A percentile compares a stretch with the other conserved stretches of the same genome.
Evolutionary conservation across 768 basidiomycete species (phyloP).

Genomic region (Tylopilus sp.): DNA sequence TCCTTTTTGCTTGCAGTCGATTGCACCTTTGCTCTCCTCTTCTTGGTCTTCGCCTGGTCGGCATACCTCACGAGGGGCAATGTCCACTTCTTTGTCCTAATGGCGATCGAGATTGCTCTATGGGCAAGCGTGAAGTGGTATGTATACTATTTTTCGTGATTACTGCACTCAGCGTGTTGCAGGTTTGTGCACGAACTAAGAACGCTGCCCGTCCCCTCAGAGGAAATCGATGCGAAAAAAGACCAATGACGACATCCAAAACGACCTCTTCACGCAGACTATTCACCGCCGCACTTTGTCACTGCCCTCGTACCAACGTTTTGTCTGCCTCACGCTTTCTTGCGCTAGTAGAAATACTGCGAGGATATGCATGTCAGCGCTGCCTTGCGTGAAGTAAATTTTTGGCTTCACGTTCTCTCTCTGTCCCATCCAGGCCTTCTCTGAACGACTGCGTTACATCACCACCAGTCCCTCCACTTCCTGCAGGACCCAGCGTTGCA

Average conservation of each 20-base stretch:
- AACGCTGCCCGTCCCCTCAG: slow-evolving; percentile 29
- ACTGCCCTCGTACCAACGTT: slow-evolving; percentile 80
- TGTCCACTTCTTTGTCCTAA: slow-evolving; percentile 63
- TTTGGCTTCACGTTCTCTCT: slow-evolving; percentile 75
- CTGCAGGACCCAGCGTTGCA: slow-evolving; percentile 62
- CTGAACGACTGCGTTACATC: slow-evolving; percentile 73
- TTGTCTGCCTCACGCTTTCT: slow-evolving; percentile 72
- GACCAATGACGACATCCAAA: slow-evolving; percentile 16
- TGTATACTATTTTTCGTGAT: slow-evolving; percentile 16
- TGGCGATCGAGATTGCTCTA: slow-evolving; percentile 60
- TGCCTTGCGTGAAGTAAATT: background rate
- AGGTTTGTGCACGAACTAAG: slow-evolving; percentile 70
- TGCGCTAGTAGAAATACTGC: slow-evolving; percentile 85
- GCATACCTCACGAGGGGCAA: slow-evolving; percentile 61
- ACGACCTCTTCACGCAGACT: background rate
- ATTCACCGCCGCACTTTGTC: slow-evolving; percentile 50
- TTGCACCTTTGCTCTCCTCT: slow-evolving; percentile 52
- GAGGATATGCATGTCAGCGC: slow-evolving; percentile 9
- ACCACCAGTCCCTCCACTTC: slow-evolving; percentile 47
- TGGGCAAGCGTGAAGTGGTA: slow-evolving; percentile 86
- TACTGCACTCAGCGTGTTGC: slow-evolving; percentile 15
- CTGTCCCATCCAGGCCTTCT: slow-evolving; percentile 90
- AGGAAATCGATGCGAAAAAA: slow-evolving; percentile 21
- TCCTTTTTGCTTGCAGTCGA: slow-evolving; percentile 64
- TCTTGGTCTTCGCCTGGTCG: slow-evolving; percentile 57